Percentiles rank a stretch among this genome's conserved stretches.
Evolutionary conservation across 2,329 filamentous ascomycete species (phyloP).

Genomic region (Xylaria sp.): DNA sequence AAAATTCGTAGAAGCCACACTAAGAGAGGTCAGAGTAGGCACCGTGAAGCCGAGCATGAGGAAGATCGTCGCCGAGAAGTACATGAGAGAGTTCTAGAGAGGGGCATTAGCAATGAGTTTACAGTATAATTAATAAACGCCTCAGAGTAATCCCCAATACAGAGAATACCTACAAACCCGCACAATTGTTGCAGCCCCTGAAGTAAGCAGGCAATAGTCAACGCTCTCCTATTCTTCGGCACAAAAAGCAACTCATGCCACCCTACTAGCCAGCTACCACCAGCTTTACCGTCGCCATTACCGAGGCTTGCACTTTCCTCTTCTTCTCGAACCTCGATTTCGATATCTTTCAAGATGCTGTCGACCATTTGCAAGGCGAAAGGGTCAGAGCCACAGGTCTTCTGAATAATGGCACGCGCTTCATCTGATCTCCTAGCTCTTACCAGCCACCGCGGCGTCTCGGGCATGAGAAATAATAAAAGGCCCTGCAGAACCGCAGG

Average conservation of each 20-base stretch:
- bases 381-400: slow-evolving; percentile 60
- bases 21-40: slow-evolving; percentile 82
- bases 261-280: slow-evolving; percentile 54
- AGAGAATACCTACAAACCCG: slow-evolving; percentile 71
- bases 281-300: slow-evolving; percentile 48
- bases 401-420: slow-evolving; percentile 73
- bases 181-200: slow-evolving; percentile 91
- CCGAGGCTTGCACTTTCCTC: slow-evolving; percentile 60
- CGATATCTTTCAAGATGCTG: slow-evolving; percentile 74
- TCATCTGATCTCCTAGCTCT: slow-evolving; percentile 70
- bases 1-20: slow-evolving; percentile 86
- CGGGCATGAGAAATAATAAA: slow-evolving; percentile 79
- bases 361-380: slow-evolving; percentile 63
- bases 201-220: slow-evolving; percentile 86
- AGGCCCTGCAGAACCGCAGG: slow-evolving; percentile 78
- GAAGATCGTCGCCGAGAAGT: slow-evolving; percentile 88
- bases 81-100: slow-evolving; percentile 84
- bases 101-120: slow-evolving; percentile 27
- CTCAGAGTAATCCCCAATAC: not conserved
- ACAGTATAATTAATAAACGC: not conserved
- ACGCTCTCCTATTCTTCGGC: slow-evolving; percentile 75
- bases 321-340: slow-evolving; percentile 79
- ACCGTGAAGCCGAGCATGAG: slow-evolving; percentile 79
- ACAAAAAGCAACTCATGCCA: slow-evolving; percentile 67
- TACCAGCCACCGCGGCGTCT: slow-evolving; percentile 90